Conservation (phyloP, 2,329 filamentous ascomycete genomes). For the Cladosporium oxysporum region DNA sequence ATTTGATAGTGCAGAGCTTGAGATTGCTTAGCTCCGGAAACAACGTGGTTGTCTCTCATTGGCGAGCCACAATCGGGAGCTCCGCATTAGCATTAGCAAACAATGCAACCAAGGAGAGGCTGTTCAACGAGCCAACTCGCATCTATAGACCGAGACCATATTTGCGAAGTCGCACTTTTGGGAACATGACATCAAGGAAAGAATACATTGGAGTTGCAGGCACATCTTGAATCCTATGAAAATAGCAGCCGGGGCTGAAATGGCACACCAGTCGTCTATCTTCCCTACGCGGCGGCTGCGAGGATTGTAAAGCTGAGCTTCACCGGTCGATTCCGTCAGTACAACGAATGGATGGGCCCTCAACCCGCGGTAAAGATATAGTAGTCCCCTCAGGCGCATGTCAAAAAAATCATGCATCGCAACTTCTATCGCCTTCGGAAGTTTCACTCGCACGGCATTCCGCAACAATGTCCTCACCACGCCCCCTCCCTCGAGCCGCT, state of each 20-base stretch:
- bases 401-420: background rate
- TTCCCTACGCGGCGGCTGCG: background rate
- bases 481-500: background rate
- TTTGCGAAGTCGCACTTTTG: too few species aligned
- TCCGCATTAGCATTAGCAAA: too few species aligned
- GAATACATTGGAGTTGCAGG: too few species aligned
- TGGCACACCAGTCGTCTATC: background rate
- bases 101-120: too few species aligned
- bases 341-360: background rate
- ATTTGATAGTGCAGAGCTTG: too few species aligned
- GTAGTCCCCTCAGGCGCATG: background rate
- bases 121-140: too few species aligned
- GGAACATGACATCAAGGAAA: too few species aligned
- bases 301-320: background rate
- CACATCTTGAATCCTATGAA: background rate
- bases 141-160: too few species aligned
- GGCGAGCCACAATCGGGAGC: background rate
- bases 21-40: too few species aligned
- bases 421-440: too few species aligned
- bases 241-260: background rate
- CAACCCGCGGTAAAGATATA: background rate
- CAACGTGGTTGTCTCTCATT: background rate
- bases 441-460: too few species aligned
- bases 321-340: background rate
- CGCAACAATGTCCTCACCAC: background rate